Percentiles rank a stretch among this genome's conserved stretches.
phyloP scores from a whole-genome alignment of 176 grass and related monocot genomes.

The Eleusine indica region DNA sequence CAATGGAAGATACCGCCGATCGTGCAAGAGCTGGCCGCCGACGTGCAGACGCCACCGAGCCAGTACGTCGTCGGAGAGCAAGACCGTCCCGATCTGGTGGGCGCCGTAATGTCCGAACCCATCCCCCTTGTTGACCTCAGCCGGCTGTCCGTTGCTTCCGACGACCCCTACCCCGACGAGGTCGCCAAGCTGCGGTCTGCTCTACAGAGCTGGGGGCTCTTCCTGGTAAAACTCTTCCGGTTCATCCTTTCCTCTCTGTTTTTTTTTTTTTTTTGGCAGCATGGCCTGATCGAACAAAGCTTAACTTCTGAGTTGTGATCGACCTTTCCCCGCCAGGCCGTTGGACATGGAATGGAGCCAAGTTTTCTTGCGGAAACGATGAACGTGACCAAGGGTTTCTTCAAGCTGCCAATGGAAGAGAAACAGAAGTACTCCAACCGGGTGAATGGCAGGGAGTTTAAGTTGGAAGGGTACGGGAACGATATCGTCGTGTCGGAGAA shows the following conservation, averaged over 20 bases:
- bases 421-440: constrained; percentile 69
- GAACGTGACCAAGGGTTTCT: constrained; percentile 32
- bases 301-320: background rate
- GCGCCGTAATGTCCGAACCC: constrained; percentile 5
- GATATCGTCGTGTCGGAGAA: constrained; percentile 40
- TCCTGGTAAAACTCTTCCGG: constrained; percentile 34
- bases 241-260: background rate
- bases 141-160: constrained; percentile 15
- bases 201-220: constrained; percentile 49
- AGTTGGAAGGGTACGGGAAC: constrained; percentile 55
- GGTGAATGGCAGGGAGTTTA: constrained; percentile 53
- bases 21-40: constrained; percentile 51
- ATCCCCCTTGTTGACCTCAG: constrained; percentile 56
- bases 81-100: background rate
- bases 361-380: constrained; percentile 35
- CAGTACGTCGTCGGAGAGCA: constrained; percentile 41
- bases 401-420: constrained; percentile 46
- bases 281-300: background rate
- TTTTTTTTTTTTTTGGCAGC: background rate
- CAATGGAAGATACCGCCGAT: constrained; percentile 28
- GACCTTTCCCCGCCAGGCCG: constrained; percentile 37
- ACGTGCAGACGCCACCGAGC: constrained; percentile 40
- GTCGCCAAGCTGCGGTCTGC: constrained; percentile 31
- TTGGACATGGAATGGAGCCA: constrained; percentile 47
- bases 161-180: constrained; percentile 25